Conservation (phyloP, 257 asterid genomes). For the Solanum chiquidenum region DNA sequence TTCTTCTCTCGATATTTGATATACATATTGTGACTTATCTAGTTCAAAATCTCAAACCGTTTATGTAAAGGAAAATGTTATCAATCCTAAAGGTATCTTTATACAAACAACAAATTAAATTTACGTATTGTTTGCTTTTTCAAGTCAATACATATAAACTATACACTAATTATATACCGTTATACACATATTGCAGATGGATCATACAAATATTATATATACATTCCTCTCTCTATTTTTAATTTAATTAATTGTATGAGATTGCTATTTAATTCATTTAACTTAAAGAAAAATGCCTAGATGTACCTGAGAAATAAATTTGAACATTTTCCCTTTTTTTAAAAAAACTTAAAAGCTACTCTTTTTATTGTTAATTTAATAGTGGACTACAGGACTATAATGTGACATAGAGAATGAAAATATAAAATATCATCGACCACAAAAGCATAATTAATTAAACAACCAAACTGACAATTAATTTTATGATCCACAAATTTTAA, state of each 20-base stretch:
- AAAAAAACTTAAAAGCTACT: no score
- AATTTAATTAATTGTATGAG: no score
- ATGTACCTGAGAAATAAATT: background rate
- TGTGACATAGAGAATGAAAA: background rate
- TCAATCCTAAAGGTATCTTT: background rate
- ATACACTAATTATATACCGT: no score
- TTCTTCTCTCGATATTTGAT: background rate
- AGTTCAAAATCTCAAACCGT: background rate
- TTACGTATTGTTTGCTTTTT: no score
- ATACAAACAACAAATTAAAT: fast-evolving
- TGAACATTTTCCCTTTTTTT: no score
- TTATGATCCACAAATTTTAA: background rate
- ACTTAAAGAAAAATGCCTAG: background rate
- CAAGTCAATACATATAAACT: no score
- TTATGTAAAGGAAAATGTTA: background rate
- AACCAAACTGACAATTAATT: background rate
- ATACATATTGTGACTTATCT: fast-evolving
- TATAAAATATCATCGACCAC: background rate
- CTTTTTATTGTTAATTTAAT: no score
- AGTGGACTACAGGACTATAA: no score
- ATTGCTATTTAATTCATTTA: no score
- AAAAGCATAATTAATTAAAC: background rate
- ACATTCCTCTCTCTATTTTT: no score
- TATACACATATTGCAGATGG: no score
- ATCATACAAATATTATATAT: no score